These are phyloP conservation scores for Erysiphe pulchra DNA, from an alignment of 2,329 filamentous ascomycete genomes.

Conservation along the genomic window DNA sequence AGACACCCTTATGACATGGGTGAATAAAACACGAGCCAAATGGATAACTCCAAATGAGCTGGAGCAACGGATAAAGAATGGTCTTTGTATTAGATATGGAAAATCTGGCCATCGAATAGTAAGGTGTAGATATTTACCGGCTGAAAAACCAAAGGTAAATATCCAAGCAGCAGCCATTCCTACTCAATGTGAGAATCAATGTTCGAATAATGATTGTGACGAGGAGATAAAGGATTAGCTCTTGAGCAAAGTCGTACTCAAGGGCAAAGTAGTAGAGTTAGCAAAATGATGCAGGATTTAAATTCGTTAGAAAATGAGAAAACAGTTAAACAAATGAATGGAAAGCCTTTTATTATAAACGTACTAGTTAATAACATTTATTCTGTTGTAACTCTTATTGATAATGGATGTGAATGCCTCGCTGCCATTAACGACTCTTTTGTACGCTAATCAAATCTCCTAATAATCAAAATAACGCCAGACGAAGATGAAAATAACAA, in stretches of 20 bases:
- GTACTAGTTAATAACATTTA: background rate
- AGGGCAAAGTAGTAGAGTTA: background rate
- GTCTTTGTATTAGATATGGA: background rate
- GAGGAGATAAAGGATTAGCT: background rate
- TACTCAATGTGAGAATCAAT: background rate
- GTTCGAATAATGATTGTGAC: background rate
- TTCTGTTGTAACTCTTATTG: background rate
- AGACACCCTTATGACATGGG: background rate
- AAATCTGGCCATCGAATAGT: background rate
- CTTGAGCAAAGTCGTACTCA: no score
- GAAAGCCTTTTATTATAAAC: background rate
- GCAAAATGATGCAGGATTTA: background rate
- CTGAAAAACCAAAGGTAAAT: background rate
- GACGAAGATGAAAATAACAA: no score
- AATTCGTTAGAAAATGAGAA: no score
- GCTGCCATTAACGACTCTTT: background rate
- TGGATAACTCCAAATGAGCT: background rate
- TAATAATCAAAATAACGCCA: background rate
- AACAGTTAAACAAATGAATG: background rate
- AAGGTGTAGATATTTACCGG: background rate
- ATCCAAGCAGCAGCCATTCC: background rate
- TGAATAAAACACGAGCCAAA: no score
- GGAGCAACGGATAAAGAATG: background rate
- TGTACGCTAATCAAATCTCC: background rate
- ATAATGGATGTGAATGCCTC: no score